Base-by-base conservation (phyloP, 2,329 filamentous ascomycete genomes). In the Madurella fahalii region DNA sequence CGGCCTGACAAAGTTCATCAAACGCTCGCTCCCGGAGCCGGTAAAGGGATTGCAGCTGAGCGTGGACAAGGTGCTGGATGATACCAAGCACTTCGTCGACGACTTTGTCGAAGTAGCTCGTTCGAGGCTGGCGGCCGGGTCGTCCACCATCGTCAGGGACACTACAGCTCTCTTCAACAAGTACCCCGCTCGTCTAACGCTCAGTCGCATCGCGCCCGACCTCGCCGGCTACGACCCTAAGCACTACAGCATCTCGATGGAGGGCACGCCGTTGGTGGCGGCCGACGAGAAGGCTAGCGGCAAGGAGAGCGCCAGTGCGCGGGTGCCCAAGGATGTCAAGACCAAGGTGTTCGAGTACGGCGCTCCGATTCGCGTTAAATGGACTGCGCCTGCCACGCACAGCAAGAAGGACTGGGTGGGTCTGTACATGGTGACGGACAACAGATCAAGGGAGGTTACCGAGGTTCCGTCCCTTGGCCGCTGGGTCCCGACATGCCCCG, bases 391-490 rank as follows among this genome's bases (percentile, higher is more conserved):
- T 0, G 78, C 84, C 39, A 89, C 91, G 61, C 94, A 97, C 72
- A 86, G 85, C 73, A 91, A 88, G 68, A 88, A 87, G 65, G 94
- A 99, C 70, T 99, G 94, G 94, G 85, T 99, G 50, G 93, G 93
- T 4, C 78, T 99, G 5, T 99, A 97, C 75, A 91, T 92, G 82
- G 90, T 99, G 2, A 91, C 90, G 2, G 93, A 97, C 71, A 99
- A 96, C 67, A 82, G 85, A 7, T 94, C 89, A 8, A 84, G 93
- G 40, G 89, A 96, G 40, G 76, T 86, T 13, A 96, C 94, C 2
- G 85, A 89, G 50, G 83, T 96, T 9, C 84, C 90, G 4, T 95
- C 90, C 1, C 84, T 93, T 52, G 92, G 93, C 39, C 85, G 94
- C 54, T 99, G 94, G 94, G 78, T 90, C 34, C 88, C 92, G 1